Percentiles rank a stretch among this genome's conserved stretches.
Conservation (phyloP, 176 grass and related monocot genomes). For the Saccharum spontaneum region DNA sequence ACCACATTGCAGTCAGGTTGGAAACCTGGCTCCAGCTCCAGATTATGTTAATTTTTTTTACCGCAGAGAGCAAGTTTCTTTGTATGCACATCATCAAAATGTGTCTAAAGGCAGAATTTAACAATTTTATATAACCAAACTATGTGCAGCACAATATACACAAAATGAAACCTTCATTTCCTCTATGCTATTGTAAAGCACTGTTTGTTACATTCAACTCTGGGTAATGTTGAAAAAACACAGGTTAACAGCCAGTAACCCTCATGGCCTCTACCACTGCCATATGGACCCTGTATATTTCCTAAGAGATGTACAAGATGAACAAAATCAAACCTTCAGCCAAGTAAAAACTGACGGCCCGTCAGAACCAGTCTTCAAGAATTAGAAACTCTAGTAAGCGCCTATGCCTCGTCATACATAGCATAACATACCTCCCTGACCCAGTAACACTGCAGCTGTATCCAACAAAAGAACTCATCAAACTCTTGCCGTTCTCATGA, state of each 20-base stretch:
- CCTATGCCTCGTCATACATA: background rate
- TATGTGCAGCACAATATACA: background rate
- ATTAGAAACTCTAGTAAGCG: background rate
- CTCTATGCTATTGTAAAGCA: conserved; percentile 6
- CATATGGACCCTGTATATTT: conserved; percentile 33
- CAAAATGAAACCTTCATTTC: conserved; percentile 24
- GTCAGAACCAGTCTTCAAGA: background rate
- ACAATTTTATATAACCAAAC: background rate
- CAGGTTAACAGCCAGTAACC: conserved; percentile 15
- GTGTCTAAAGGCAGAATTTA: too few relatives aligned
- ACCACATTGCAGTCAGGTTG: background rate
- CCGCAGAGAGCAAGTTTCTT: background rate
- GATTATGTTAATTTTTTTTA: background rate
- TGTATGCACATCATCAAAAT: background rate
- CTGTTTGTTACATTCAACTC: conserved; percentile 42
- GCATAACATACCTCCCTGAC: background rate
- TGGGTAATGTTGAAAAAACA: conserved; percentile 13
- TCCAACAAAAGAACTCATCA: conserved; percentile 18
- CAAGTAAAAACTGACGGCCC: background rate
- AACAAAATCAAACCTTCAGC: conserved; percentile 11
- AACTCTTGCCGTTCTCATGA: conserved; percentile 67
- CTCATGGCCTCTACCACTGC: background rate
- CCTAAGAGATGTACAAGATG: conserved; percentile 31
- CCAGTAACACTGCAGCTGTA: background rate
- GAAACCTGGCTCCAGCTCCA: background rate